Evolutionary conservation across 495 filamentous ascomycete species (phyloP).

Genomic region (Saxophila tyrrhenica): DNA sequence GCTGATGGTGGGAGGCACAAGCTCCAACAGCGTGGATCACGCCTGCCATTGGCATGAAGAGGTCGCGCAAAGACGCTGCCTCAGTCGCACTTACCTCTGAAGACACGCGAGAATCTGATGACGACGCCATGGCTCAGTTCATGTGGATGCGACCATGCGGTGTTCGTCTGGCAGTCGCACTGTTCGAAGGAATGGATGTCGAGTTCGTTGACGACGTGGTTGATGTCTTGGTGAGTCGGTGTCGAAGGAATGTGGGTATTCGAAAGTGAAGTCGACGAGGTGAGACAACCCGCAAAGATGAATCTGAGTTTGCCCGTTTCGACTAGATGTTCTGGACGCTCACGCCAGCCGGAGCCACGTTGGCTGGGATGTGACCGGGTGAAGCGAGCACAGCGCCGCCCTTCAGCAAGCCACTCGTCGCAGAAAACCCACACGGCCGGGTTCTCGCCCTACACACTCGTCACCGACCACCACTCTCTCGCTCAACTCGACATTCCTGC

Average conservation of each 20-base stretch:
- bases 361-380: no score
- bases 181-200: not conserved
- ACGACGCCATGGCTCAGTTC: not conserved
- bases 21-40: not conserved
- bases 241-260: not conserved
- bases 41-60: not conserved
- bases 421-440: no score
- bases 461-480: no score
- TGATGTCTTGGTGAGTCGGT: not conserved
- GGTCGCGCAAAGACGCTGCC: not conserved
- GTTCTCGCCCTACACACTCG: no score
- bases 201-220: not conserved
- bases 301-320: no score
- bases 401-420: no score
- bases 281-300: no score
- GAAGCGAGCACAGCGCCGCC: no score
- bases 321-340: no score
- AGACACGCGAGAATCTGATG: not conserved
- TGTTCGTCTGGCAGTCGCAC: not conserved
- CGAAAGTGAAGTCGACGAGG: not conserved
- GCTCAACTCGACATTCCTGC: no score
- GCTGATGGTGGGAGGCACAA: not conserved
- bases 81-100: slow-evolving; percentile 1
- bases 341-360: no score
- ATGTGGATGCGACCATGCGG: not conserved